Conservation (phyloP, 2,329 filamentous ascomycete genomes). For the Lachnellula cervina region DNA sequence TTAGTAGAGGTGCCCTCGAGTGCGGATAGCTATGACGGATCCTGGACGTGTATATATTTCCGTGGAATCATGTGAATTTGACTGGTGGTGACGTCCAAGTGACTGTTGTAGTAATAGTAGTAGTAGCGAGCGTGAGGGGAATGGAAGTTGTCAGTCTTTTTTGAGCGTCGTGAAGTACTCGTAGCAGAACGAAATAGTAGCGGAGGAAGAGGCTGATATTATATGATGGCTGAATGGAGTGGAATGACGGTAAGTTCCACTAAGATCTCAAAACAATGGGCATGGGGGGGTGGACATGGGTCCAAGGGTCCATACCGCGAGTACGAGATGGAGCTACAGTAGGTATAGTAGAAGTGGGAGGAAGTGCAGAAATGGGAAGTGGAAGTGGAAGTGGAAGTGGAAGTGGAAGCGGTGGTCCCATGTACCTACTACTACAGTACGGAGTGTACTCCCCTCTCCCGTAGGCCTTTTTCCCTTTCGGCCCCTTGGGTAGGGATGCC, state of each 20-base stretch:
- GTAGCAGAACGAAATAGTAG: background rate
- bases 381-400: background rate
- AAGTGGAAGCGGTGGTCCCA: background rate
- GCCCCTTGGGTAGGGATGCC: background rate
- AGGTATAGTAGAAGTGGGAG: background rate
- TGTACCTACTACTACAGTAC: background rate
- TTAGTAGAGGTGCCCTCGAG: background rate
- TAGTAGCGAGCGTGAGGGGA: slow-evolving; percentile 21
- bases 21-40: background rate
- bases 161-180: background rate
- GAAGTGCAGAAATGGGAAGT: background rate
- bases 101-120: background rate
- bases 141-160: background rate
- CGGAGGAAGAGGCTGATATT: slow-evolving; percentile 23
- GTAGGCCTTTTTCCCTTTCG: background rate
- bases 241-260: slow-evolving; percentile 23
- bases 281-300: slow-evolving; percentile 7
- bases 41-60: background rate
- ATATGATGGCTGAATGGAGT: slow-evolving; percentile 17
- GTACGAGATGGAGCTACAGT: slow-evolving; percentile 4
- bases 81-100: background rate
- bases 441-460: too few species aligned
- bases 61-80: background rate
- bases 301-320: background rate
- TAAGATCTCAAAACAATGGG: slow-evolving; percentile 11